Evolutionary conservation across 371 early-diverging fungal species (phyloP).

Genomic region (Syncephalastrum contaminatum): DNA sequence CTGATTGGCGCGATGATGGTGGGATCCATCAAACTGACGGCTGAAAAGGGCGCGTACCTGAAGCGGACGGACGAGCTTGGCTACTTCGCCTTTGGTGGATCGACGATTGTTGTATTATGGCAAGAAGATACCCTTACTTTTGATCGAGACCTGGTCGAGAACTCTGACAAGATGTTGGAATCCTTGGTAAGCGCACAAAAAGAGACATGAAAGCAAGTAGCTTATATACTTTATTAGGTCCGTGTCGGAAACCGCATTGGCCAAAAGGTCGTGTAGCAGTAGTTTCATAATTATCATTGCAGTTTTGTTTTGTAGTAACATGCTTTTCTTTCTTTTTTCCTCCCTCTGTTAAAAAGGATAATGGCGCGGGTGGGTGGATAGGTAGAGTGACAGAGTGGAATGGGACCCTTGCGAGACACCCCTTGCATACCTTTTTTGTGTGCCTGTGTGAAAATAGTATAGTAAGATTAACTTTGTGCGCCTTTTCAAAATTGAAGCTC

Average conservation of each 20-base stretch:
- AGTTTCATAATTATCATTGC: too few species aligned
- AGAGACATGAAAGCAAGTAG: neutral
- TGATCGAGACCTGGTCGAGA: slow-evolving; percentile 27
- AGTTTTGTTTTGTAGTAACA: neutral
- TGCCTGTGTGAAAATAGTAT: too few species aligned
- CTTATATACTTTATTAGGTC: slow-evolving; percentile 5
- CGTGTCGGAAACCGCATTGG: slow-evolving; percentile 17
- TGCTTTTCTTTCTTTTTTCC: neutral
- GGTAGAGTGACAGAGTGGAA: too few species aligned
- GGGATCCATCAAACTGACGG: slow-evolving; percentile 78
- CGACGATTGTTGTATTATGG: slow-evolving; percentile 76
- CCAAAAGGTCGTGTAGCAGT: neutral
- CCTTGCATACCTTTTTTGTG: too few species aligned
- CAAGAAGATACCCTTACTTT: slow-evolving; percentile 36
- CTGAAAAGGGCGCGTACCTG: slow-evolving; percentile 49
- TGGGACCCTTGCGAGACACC: too few species aligned
- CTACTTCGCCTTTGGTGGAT: slow-evolving; percentile 82
- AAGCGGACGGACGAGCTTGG: slow-evolving; percentile 80
- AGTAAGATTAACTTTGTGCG: too few species aligned
- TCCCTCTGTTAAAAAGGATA: too few species aligned
- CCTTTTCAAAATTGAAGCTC: too few species aligned
- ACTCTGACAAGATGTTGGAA: slow-evolving; percentile 27
- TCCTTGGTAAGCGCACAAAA: slow-evolving; percentile 18
- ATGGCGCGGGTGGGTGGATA: too few species aligned
- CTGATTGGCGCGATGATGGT: slow-evolving; percentile 90